Evolutionary conservation across 2,329 filamentous ascomycete species (phyloP).

Genomic region (Boeremia lycopersici): DNA sequence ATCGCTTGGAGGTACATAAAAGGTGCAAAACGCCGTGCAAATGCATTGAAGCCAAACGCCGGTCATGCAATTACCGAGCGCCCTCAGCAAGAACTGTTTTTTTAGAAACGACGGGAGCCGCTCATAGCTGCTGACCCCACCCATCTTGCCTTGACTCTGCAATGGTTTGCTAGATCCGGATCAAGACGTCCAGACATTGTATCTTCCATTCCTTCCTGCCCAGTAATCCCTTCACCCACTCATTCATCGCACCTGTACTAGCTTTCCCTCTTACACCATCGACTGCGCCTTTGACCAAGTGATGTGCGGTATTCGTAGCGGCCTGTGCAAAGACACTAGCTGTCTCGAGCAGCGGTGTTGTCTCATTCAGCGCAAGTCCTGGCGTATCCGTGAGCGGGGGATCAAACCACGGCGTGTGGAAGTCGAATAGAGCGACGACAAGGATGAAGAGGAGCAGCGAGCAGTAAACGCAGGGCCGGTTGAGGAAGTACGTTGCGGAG

Average conservation of each 20-base stretch:
- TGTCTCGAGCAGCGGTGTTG: constrained; percentile 57
- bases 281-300: constrained; percentile 34
- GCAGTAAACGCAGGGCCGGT: constrained; percentile 97
- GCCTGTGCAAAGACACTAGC: constrained; percentile 70
- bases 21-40: constrained; percentile 24
- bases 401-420: constrained; percentile 90
- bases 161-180: constrained; percentile 61
- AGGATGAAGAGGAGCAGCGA: constrained; percentile 93
- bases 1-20: neutral
- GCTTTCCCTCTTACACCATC: constrained; percentile 38
- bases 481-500: constrained; percentile 92
- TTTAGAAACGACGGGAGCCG: neutral
- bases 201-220: constrained; percentile 88
- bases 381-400: constrained; percentile 60
- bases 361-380: constrained; percentile 39
- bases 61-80: constrained; percentile 19
- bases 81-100: neutral
- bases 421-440: constrained; percentile 95
- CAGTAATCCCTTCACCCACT: constrained; percentile 83
- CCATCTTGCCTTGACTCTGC: neutral
- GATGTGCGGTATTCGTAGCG: constrained; percentile 59
- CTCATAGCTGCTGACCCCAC: neutral
- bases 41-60: constrained; percentile 30
- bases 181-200: constrained; percentile 86
- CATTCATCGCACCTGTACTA: constrained; percentile 67